Evolutionary conservation across 2,329 filamentous ascomycete genomes (phyloP), one percentile per base, ranked within the genome.

Genomic region (Colletotrichum sublineola): DNA sequence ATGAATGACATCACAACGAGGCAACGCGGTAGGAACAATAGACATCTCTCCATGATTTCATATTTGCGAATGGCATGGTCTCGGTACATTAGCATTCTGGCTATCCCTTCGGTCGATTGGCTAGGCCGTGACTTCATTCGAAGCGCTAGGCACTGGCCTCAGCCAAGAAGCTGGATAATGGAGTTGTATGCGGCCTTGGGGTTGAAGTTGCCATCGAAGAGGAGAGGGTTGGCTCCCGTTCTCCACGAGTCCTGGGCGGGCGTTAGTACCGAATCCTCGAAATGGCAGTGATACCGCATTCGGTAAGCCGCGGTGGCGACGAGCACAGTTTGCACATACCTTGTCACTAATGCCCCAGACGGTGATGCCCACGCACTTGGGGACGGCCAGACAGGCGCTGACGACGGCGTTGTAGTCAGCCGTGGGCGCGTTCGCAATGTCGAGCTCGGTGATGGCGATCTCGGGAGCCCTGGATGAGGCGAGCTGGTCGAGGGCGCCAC

Each of bases 371-470:
- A 79, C 76, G 50, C 78, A 80, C 29, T 74, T 68, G 55, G 71
- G 5, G 33, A 78, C 75, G 5, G 75, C 75, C 67, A 78, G 74
- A 64, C 78, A 80, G 18, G 76, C 75, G 33, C 68, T 74, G 8
- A 77, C 75, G 14, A 79, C 76, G 11, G 74, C 73, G 44, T 58
- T 79, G 73, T 85, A 88, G 40, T 82, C 82, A 14, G 81, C 80
- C 3, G 85, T 75, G 24, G 86, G 82, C 5, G 88, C 89, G n/a
- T 83, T 82, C 62, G 86, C 85, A 76, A 94, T 93, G 77, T 94
- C 92, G 29, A 53, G 50, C 24, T 53, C 50, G 29, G 50, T 53
- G 50, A 53, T 53, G 50, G 50, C 50, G 29, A 91, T 86, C 77
- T 92, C 90, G 44, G 79, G 79, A 18, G 83, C 79, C 12, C 84